Base-by-base conservation (phyloP, 2,329 filamentous ascomycete species). In the Diplodia seriata region DNA sequence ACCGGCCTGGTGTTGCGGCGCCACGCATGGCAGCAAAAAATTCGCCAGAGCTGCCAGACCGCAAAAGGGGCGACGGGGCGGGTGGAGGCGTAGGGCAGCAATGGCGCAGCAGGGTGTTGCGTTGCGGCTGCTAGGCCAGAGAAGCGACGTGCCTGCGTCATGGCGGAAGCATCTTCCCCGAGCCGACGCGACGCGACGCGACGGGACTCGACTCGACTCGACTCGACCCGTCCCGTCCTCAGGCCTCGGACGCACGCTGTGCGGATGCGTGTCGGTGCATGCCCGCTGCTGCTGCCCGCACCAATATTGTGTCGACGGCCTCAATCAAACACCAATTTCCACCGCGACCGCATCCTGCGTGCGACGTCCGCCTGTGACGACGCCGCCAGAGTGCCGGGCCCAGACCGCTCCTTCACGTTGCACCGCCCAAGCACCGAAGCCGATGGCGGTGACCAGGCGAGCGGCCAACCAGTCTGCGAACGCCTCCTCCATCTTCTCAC, bases 341-440 rank as follows among this genome's bases (percentile, higher is more conserved):
- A 49, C 57, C 55, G 55, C 29, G 40, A 47, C 8, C 40, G 40
- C 40, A 33, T 49, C 56, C 56, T 47, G 56, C 56, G 56, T 61
- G 47, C 56, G 26, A 61, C 56, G 57, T 36, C 40, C 57, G 31
- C 40, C 40, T 38, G 59, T 63, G 47, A 51, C 59, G 43, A 51
- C 59, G 43, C 15, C 31, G 59, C 66, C 66, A 50, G 23, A 33
- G n/a, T 51, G 49, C 56, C 66, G 66, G 66, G 66, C 40, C 57
- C 66, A 63, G 66, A 68, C 66, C 66, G 66, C 66, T 68, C 59
- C 57, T 68, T 68, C 57, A 56, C 57, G 57, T 56, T 38, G 49
- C 56, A 54, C 56, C 55, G 54, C 47, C 47, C 38, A 50, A 40
- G 64, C 59, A 51, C 47, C 59, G 57, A 40, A 38, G 23, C 51